Evolutionary conservation across 805 yeast genomes (phyloP).

Genomic region (Candida ponderosae): DNA sequence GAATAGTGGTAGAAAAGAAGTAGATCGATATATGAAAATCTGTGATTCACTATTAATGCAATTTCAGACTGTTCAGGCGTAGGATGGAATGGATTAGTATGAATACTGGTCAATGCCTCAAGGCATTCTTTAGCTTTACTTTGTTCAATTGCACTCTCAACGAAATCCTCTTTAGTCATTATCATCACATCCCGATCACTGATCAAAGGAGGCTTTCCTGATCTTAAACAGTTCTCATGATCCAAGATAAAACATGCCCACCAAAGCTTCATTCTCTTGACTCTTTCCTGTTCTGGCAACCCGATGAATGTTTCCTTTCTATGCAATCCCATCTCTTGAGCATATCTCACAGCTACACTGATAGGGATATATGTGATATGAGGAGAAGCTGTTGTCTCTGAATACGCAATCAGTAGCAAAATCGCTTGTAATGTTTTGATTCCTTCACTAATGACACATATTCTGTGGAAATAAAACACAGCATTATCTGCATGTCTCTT

Average conservation of each 20-base stretch:
- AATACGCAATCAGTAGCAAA: constrained; percentile 33
- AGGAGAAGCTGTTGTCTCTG: constrained; percentile 28
- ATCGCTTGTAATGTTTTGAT: constrained; percentile 43
- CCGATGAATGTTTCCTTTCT: constrained; percentile 35
- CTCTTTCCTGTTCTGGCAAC: constrained; percentile 27
- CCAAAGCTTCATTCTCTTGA: constrained; percentile 36
- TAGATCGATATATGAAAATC: background rate
- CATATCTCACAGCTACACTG: constrained; percentile 42
- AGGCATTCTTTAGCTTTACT: background rate
- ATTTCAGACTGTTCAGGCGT: background rate
- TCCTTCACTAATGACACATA: constrained; percentile 44
- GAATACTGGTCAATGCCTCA: background rate
- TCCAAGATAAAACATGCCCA: constrained; percentile 41
- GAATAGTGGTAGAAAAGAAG: constrained; percentile 3
- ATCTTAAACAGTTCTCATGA: constrained; percentile 32
- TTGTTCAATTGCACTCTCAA: background rate
- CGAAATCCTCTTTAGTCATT: constrained; percentile 3
- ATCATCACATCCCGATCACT: constrained; percentile 31
- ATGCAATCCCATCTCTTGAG: constrained; percentile 52
- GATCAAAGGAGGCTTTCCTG: constrained; percentile 43
- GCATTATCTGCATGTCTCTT: constrained; percentile 28
- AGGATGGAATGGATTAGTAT: background rate
- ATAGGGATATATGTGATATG: constrained; percentile 35
- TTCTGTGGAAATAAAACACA: constrained; percentile 44
- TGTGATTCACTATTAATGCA: background rate